phyloP scores from a whole-genome alignment of 2,329 filamentous ascomycete genomes.

The Pseudogymnoascus sp. region DNA sequence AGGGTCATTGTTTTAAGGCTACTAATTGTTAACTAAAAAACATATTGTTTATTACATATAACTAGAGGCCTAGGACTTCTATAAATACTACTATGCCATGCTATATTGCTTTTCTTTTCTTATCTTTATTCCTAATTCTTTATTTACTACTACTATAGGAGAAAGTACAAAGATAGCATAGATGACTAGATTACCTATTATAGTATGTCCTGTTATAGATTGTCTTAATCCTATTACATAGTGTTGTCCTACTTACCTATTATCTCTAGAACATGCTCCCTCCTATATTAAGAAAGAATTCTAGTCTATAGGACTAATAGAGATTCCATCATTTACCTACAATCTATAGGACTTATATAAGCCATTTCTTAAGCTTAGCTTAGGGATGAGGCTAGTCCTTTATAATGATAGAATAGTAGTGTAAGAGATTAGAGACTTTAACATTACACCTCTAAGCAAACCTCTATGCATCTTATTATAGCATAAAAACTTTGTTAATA shows the following conservation, averaged over 20 bases:
- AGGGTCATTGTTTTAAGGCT: too few relatives aligned
- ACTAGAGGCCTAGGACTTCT: not conserved
- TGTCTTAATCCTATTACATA: not conserved
- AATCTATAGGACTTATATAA: slow-evolving; percentile 9
- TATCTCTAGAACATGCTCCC: not conserved
- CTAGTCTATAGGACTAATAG: not conserved
- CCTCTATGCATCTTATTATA: not conserved
- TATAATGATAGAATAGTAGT: not conserved
- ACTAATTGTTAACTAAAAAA: not conserved
- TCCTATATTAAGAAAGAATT: not conserved
- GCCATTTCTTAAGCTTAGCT: slow-evolving; percentile 1
- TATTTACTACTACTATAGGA: not conserved
- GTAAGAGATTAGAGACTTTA: not conserved
- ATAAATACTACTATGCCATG: not conserved
- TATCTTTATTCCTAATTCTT: not conserved
- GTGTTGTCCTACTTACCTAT: not conserved
- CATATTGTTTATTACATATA: not conserved
- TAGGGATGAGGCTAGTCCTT: not conserved
- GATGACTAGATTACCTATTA: not conserved
- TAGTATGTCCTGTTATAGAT: too few relatives aligned
- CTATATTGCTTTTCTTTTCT: not conserved
- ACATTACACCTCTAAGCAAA: not conserved
- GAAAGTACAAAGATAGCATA: not conserved
- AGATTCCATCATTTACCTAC: slow-evolving; percentile 4
- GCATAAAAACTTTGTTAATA: not conserved